These are phyloP conservation scores for Kazachstania sp. DNA, from an alignment of 1,139 yeast genomes.

Conservation along the genomic window DNA sequence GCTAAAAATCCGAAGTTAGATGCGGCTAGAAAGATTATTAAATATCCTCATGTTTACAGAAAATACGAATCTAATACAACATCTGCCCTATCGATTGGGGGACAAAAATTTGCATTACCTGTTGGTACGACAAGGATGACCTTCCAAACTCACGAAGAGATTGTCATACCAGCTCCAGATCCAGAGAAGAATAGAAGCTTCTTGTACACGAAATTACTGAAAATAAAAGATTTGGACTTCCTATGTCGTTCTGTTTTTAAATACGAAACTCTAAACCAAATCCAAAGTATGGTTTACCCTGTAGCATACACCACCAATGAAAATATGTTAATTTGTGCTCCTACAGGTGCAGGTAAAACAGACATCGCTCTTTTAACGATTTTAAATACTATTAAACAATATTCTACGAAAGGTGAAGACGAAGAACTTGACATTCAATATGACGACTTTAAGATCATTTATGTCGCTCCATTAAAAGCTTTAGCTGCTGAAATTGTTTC, in stretches of 20 bases:
- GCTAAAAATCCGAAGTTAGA: constrained; percentile 46
- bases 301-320: constrained; percentile 90
- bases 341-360: constrained; percentile 99
- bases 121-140: constrained; percentile 66
- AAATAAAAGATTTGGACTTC: constrained; percentile 57
- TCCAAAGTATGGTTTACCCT: constrained; percentile 88
- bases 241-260: constrained; percentile 80
- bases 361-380: constrained; percentile 88
- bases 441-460: constrained; percentile 80
- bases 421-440: constrained; percentile 57
- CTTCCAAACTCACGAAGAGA: constrained; percentile 66
- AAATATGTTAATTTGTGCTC: constrained; percentile 96
- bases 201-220: constrained; percentile 48
- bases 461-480: constrained; percentile 95
- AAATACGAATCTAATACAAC: constrained; percentile 60
- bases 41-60: constrained; percentile 84
- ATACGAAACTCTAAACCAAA: constrained; percentile 69
- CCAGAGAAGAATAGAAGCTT: constrained; percentile 35
- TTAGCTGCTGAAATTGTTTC: constrained; percentile 96
- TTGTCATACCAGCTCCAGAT: constrained; percentile 68
- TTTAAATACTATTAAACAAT: constrained; percentile 69
- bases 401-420: constrained; percentile 39
- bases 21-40: constrained; percentile 40
- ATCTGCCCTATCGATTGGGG: constrained; percentile 53
- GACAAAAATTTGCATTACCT: constrained; percentile 74